phyloP scores from a whole-genome alignment of 2,329 filamentous ascomycete species.

The Talaromyces sp. region DNA sequence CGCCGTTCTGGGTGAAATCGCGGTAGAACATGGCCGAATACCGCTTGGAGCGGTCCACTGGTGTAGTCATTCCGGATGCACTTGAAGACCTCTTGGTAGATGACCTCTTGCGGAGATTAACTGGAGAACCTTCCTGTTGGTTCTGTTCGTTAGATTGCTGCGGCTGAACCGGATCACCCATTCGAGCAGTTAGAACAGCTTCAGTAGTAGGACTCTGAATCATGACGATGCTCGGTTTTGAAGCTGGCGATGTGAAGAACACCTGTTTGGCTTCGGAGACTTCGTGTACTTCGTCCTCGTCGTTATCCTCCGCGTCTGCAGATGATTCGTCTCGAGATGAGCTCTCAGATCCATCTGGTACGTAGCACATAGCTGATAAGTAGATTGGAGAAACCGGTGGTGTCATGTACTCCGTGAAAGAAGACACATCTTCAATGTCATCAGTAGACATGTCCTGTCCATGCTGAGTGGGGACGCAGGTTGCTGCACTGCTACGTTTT shows the following conservation, averaged over 20 bases:
- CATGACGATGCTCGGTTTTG: conserved; percentile 13
- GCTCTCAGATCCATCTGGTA: not conserved
- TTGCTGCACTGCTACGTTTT: conserved; percentile 17
- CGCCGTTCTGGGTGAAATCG: conserved; percentile 7
- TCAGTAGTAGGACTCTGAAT: conserved; percentile 15
- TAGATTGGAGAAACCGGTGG: conserved; percentile 11
- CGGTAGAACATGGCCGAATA: conserved; percentile 18
- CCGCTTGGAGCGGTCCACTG: conserved; percentile 17
- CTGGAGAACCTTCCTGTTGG: not conserved
- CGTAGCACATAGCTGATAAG: conserved; percentile 11
- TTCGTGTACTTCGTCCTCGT: conserved; percentile 14
- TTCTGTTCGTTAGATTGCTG: not conserved
- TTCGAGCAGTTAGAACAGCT: conserved; percentile 11
- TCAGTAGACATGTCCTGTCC: not conserved
- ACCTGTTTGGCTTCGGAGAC: conserved; percentile 19
- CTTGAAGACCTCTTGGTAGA: conserved; percentile 19
- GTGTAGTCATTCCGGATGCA: conserved; percentile 9
- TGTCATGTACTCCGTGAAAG: conserved; percentile 13
- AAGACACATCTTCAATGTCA: conserved; percentile 3
- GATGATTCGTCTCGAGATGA: not conserved
- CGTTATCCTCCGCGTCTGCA: not conserved
- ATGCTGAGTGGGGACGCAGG: not conserved
- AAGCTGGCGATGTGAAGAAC: conserved; percentile 14
- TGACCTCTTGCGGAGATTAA: conserved; percentile 9
- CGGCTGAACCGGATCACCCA: not conserved